Evolutionary conservation across 2,329 filamentous ascomycete genomes (phyloP).

Genomic region (Ceratocystis harringtonii): DNA sequence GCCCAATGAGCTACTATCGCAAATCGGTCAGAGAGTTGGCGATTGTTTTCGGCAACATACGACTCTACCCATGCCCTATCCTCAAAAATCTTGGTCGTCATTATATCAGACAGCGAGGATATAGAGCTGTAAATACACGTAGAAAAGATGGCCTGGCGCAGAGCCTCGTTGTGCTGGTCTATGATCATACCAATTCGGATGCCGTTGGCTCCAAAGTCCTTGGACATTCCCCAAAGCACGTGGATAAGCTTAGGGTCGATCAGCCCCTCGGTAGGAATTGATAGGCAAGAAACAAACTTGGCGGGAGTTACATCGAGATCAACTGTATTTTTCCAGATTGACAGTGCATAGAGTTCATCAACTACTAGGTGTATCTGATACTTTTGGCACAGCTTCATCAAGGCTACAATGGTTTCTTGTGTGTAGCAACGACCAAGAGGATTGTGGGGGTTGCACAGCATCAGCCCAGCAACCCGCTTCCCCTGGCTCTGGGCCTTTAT

Average conservation of each 20-base stretch:
- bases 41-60: slow-evolving; percentile 32
- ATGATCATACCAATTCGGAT: slow-evolving; percentile 37
- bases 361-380: slow-evolving; percentile 38
- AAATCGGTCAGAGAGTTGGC: slow-evolving; percentile 28
- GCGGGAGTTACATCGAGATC: slow-evolving; percentile 21
- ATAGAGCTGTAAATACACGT: slow-evolving; percentile 30
- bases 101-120: slow-evolving; percentile 31
- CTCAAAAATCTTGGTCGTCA: slow-evolving; percentile 29
- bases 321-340: slow-evolving; percentile 31
- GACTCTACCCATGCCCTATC: slow-evolving; percentile 30
- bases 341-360: slow-evolving; percentile 37
- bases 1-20: slow-evolving; percentile 26
- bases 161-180: slow-evolving; percentile 29
- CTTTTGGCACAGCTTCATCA: slow-evolving; percentile 33
- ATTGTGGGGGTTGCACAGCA: slow-evolving; percentile 38
- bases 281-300: slow-evolving; percentile 32
- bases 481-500: slow-evolving; percentile 27
- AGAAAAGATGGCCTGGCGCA: slow-evolving; percentile 27
- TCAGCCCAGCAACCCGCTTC: slow-evolving; percentile 30
- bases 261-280: slow-evolving; percentile 29
- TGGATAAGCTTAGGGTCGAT: slow-evolving; percentile 38
- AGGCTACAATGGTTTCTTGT: slow-evolving; percentile 25
- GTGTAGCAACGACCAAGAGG: slow-evolving; percentile 36
- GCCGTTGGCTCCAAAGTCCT: slow-evolving; percentile 44
- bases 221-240: slow-evolving; percentile 32